Conservation (phyloP, 495 filamentous ascomycete species). For the Penicillium alfredii region DNA sequence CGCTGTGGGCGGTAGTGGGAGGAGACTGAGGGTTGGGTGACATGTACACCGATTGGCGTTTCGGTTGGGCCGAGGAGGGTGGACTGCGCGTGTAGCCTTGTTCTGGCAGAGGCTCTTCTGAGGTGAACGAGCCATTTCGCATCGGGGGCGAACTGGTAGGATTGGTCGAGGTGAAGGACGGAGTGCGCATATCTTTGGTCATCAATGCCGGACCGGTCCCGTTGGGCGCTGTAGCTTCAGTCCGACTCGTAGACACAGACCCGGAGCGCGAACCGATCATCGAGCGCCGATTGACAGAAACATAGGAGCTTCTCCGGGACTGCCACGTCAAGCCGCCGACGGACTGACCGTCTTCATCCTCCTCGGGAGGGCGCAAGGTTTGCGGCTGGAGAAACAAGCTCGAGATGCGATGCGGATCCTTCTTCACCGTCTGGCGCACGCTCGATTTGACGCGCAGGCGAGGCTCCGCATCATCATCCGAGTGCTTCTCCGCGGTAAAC, state of each 20-base stretch:
- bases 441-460: conserved; percentile 40
- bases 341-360: conserved; percentile 24
- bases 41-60: conserved; percentile 23
- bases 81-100: conserved; percentile 19
- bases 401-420: conserved; percentile 57
- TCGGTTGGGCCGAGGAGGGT: conserved; percentile 18
- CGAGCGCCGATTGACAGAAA: conserved; percentile 28
- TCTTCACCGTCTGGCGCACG: conserved; percentile 33
- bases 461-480: conserved; percentile 26
- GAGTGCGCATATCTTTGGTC: conserved; percentile 6
- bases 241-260: conserved; percentile 27
- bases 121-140: conserved; percentile 6
- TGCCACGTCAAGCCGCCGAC: conserved; percentile 20
- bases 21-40: conserved; percentile 6
- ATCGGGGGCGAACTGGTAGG: conserved; percentile 13
- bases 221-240: conserved; percentile 20
- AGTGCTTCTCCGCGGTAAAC: conserved; percentile 48
- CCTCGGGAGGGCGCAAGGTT: conserved; percentile 14
- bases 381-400: conserved; percentile 55
- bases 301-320: conserved; percentile 27
- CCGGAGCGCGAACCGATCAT: conserved; percentile 28
- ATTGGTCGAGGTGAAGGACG: conserved; percentile 14
- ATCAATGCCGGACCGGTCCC: conserved; percentile 17
- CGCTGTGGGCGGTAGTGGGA: conserved; percentile 8
- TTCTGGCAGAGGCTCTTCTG: conserved; percentile 10